These are phyloP conservation scores for Tetradesmus obliquus DNA, from an alignment of 139 green algal genomes.

Conservation along the genomic window DNA sequence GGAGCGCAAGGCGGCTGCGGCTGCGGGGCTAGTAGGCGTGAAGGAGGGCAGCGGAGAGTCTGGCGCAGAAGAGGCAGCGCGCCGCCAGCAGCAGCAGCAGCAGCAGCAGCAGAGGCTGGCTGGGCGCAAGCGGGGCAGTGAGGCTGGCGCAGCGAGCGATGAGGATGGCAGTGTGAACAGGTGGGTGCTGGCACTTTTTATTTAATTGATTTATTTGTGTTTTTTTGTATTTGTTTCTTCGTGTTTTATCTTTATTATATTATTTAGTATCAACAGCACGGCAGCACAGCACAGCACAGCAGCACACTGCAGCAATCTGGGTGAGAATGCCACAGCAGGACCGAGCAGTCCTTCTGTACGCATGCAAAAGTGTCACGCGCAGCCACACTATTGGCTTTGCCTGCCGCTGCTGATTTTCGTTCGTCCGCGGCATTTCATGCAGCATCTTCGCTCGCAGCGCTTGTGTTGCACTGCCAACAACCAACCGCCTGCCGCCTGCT, in stretches of 20 bases:
- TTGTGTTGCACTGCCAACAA: neutral
- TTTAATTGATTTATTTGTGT: no score
- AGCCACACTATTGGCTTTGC: no score
- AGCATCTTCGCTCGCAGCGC: neutral
- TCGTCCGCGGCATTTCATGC: neutral
- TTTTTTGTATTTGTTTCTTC: neutral
- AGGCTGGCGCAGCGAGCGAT: neutral
- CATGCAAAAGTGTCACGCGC: no score
- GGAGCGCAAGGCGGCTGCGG: neutral
- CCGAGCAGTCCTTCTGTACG: no score
- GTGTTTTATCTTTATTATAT: neutral
- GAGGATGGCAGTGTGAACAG: constrained; percentile 10
- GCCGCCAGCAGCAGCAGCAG: neutral
- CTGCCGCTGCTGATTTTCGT: no score
- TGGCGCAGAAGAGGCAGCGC: neutral
- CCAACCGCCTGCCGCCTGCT: neutral
- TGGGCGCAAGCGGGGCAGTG: neutral
- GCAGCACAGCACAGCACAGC: no score
- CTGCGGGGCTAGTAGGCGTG: neutral
- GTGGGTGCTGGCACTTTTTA: neutral
- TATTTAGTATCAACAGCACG: neutral
- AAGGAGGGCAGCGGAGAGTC: neutral
- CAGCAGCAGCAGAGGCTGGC: neutral
- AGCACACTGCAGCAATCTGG: neutral
- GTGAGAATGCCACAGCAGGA: no score